Evolutionary conservation across 805 yeast species (phyloP).

Genomic region (Ascoidea tarda): DNA sequence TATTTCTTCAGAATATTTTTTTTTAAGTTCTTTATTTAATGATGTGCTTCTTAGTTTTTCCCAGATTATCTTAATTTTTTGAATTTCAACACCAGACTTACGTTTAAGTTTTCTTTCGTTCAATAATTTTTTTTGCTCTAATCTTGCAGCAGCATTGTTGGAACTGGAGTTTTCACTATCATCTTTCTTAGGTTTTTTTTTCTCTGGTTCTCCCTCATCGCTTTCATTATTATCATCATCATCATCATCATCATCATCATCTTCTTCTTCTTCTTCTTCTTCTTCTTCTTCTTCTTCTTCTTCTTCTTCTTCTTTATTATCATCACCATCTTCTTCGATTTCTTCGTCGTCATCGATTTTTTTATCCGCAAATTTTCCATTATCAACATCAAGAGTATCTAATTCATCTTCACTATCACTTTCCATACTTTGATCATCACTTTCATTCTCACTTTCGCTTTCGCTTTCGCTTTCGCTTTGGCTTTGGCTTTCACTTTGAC

Average conservation of each 20-base stretch:
- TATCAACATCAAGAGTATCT: conserved; percentile 8
- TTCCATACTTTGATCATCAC: not conserved
- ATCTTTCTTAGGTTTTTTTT: conserved; percentile 16
- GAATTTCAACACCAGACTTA: conserved; percentile 78
- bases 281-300: conserved; percentile 16
- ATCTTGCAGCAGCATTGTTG: conserved; percentile 54
- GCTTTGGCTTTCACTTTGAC: not conserved
- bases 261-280: conserved; percentile 17
- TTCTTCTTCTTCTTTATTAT: conserved; percentile 11
- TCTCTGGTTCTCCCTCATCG: conserved; percentile 15
- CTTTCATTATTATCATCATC: conserved; percentile 17
- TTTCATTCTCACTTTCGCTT: not conserved
- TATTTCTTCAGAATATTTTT: conserved; percentile 65
- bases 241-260: conserved; percentile 16
- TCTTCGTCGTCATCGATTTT: conserved; percentile 13
- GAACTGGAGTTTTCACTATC: conserved; percentile 23
- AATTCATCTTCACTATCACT: conserved; percentile 11
- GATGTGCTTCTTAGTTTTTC: conserved; percentile 80
- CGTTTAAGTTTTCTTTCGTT: conserved; percentile 79
- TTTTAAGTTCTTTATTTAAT: conserved; percentile 61
- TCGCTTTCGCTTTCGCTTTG: not conserved
- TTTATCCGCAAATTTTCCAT: conserved; percentile 9
- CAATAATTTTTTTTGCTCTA: conserved; percentile 65
- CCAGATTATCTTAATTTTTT: conserved; percentile 79
- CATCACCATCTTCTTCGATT: conserved; percentile 19